Evolutionary conservation across 805 yeast species (phyloP), one percentile per base, ranked within the genome.

Genomic region (Starmerella floris): DNA sequence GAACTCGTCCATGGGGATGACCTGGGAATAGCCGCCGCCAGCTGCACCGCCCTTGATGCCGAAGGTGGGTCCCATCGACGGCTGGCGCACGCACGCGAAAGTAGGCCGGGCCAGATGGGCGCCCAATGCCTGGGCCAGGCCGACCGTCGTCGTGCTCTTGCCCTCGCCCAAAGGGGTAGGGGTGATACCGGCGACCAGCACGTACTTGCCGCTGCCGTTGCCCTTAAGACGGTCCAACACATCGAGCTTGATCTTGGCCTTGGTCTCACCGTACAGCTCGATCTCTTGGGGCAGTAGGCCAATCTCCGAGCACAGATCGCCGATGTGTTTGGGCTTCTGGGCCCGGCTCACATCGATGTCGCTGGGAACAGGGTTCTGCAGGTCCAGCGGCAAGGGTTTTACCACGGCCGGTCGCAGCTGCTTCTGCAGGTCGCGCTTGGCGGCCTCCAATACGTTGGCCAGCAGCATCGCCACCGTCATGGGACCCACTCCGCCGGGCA

Each of bases 1-100:
- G 70, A 88, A 88, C 65, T 88, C 96, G 63, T 88, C 98, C 96
- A 88, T 88, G 40, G 97, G 97, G 55, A 88, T 87, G 36, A 88
- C 97, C 66, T 88, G 97, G 2, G 97, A 74, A 63, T 85, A 88
- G 37, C 97, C 97, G 60, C 97, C 98, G 55, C 98, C 98, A 17
- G 97, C 97, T 44, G 98, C 98, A 63, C 97, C 97, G 58, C 98
- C 98, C 67, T 88, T 88, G 56, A 88, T 85, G 62, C 98, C 98
- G 56, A 88, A 88, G 17, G 97, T 88, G 40, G 98, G 98, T 31
- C 97, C 97, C 95, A 88, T 84, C 9, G 94, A 81, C 23, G 97
- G 97, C 62, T 88, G 98, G 62, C 98, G 81, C 40, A 88, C 95
- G 56, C 83, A 85, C 41, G 97, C 98, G 62, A 87, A 77, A 30